A percentile compares a stretch with the other conserved stretches of the same genome.
These are phyloP conservation scores for Ogataea neopini DNA, from an alignment of 805 yeast species.

Conservation along the genomic window DNA sequence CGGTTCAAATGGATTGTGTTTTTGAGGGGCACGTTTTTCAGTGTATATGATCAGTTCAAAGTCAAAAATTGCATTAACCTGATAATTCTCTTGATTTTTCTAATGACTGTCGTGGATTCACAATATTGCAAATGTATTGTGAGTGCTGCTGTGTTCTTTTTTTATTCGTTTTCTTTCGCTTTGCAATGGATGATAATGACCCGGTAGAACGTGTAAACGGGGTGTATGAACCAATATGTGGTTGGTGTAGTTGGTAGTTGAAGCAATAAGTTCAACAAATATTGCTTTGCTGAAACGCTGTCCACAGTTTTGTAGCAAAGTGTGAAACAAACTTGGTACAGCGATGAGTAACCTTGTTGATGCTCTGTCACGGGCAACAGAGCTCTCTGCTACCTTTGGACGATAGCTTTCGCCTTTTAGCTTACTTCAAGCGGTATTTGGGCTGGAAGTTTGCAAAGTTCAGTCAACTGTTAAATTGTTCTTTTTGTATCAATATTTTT, in stretches of 20 bases:
- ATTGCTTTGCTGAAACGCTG: neutral
- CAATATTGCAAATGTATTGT: neutral
- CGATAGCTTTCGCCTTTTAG: neutral
- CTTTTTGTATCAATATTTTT: neutral
- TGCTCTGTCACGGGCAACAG: conserved; percentile 3
- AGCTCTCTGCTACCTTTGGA: conserved; percentile 1
- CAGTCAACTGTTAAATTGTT: neutral
- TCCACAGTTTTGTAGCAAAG: neutral
- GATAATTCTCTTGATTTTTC: neutral
- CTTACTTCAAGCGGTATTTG: conserved; percentile 1
- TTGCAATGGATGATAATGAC: neutral
- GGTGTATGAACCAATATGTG: neutral
- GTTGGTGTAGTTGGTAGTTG: neutral
- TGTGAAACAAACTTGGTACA: neutral
- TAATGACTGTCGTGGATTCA: neutral
- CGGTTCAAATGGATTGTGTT: neutral
- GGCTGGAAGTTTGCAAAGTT: neutral
- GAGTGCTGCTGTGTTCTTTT: neutral
- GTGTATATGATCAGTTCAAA: neutral
- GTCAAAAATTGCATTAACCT: neutral
- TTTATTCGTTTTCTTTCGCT: neutral
- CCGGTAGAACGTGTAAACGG: neutral
- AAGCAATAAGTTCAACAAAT: neutral
- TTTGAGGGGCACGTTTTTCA: neutral
- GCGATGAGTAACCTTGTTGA: neutral